Base-by-base conservation (phyloP, 345 rosid genomes). In the Nephelium lappaceum region DNA sequence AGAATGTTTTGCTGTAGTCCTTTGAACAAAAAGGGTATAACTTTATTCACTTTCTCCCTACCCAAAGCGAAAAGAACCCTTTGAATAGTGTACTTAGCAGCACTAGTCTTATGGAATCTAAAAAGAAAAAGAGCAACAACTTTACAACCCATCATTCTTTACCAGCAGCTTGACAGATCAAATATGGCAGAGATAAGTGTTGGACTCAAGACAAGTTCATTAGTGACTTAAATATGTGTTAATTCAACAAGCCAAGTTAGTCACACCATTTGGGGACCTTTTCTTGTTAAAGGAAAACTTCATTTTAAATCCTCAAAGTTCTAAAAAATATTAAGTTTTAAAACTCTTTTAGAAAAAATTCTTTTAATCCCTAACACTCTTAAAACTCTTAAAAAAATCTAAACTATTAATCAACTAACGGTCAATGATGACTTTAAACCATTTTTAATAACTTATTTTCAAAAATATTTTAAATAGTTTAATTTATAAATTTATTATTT, bases 11-110 rank as follows among this genome's bases (percentile, higher is more conserved):
- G 69, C 73, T 67, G 68, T 43, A 23, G 11, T 65, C 66, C 31
- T 72, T 77, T 62, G 73, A 75, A 67, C 55, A 9, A 49, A 69
- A 74, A 62, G 70, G 57, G 58, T 24, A 18, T 55, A 36, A 27
- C 24, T 71, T 72, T 45, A 23, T 64, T 31, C 53, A 68, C 82
- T 75, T 84, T 84, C 66, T 71, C 87, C 49, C 73, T 60, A 47
- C 80, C 84, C 80, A 67, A 76, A 67, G 72, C 79, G 67, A 3
- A 62, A 82, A 39, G 49, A 31, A 51, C 18, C n/a, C 71, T 63
- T 58, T 77, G 58, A 77, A 74, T 23, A 70, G 80, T 67, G 65
- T 70, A 49, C 80, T 82, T 43, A 62, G 15, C 24, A 5, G 27
- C 73, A 75, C 21, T 10, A 21, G 72, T 67, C 57, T 16, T 53